These are phyloP conservation scores for Moelleriella libera DNA, from an alignment of 2,329 filamentous ascomycete genomes.

Conservation along the genomic window DNA sequence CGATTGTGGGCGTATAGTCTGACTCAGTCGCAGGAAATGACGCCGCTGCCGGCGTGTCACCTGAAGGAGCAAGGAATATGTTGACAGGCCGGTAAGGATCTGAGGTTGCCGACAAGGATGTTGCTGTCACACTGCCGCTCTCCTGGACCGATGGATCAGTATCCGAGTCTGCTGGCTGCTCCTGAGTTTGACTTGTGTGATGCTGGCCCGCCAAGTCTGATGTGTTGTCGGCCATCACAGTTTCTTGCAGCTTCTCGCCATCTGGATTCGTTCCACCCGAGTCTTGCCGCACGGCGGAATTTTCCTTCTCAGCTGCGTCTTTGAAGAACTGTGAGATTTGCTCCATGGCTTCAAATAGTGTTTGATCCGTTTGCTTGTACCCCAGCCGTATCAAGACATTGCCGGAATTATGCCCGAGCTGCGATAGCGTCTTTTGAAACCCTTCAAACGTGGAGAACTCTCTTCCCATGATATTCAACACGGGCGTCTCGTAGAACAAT, in stretches of 20 bases:
- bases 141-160: too few relatives aligned
- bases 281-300: background rate
- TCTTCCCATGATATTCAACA: constrained; percentile 70
- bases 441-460: constrained; percentile 66
- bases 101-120: constrained; percentile 2
- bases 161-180: too few relatives aligned
- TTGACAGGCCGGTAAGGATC: constrained; percentile 39
- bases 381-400: constrained; percentile 64
- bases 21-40: constrained; percentile 50
- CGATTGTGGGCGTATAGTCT: constrained; percentile 65
- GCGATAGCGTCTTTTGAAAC: constrained; percentile 76
- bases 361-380: constrained; percentile 63
- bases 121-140: too few relatives aligned
- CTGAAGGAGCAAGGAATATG: constrained; percentile 66
- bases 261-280: constrained; percentile 1
- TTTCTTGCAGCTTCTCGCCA: background rate
- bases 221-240: background rate
- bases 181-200: too few relatives aligned
- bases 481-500: constrained; percentile 77
- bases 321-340: constrained; percentile 68
- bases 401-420: constrained; percentile 77
- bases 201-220: background rate
- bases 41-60: constrained; percentile 63
- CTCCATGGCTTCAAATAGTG: constrained; percentile 72
- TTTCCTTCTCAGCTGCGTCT: constrained; percentile 17